These are phyloP conservation scores for Lactuca sativa DNA, from an alignment of 129 eudicot species.

Conservation along the genomic window DNA sequence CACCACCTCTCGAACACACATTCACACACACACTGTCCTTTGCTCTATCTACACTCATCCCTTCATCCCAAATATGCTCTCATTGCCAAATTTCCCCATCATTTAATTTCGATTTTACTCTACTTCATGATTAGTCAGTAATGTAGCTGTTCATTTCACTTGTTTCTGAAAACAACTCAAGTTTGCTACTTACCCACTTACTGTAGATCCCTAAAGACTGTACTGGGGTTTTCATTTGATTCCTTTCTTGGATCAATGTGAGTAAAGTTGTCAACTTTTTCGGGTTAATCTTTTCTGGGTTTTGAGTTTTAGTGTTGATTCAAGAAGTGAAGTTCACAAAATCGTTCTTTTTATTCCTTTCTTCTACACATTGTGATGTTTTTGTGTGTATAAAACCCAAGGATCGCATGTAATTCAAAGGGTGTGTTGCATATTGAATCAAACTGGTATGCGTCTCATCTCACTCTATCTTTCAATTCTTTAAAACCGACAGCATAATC, in stretches of 20 bases:
- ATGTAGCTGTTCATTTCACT: slow-evolving; percentile 27
- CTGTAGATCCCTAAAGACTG: slow-evolving; percentile 27
- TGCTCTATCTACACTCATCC: slow-evolving; percentile 32
- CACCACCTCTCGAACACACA: slow-evolving; percentile 10
- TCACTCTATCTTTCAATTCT: neutral
- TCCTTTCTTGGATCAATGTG: slow-evolving; percentile 60
- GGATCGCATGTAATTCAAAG: slow-evolving; percentile 16
- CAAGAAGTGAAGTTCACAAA: slow-evolving; percentile 37
- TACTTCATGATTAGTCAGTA: slow-evolving; percentile 22
- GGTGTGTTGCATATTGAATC: slow-evolving; percentile 23
- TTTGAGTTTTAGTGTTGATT: slow-evolving; percentile 21
- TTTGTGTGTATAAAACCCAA: slow-evolving; percentile 23
- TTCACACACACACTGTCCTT: slow-evolving; percentile 34
- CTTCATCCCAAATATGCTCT: slow-evolving; percentile 28
- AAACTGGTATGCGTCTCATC: slow-evolving; percentile 27
- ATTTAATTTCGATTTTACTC: slow-evolving; percentile 5
- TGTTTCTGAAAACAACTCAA: neutral
- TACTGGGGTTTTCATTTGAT: slow-evolving; percentile 20
- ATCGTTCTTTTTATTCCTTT: slow-evolving; percentile 26
- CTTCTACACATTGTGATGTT: slow-evolving; percentile 28
- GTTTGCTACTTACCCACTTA: slow-evolving; percentile 24
- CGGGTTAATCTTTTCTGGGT: slow-evolving; percentile 13
- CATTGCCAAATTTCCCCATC: slow-evolving; percentile 1
- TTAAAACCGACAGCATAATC: neutral
- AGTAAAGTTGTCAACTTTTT: slow-evolving; percentile 50